Conservation (phyloP, 495 filamentous ascomycete species). For the Penicillium manginii region DNA sequence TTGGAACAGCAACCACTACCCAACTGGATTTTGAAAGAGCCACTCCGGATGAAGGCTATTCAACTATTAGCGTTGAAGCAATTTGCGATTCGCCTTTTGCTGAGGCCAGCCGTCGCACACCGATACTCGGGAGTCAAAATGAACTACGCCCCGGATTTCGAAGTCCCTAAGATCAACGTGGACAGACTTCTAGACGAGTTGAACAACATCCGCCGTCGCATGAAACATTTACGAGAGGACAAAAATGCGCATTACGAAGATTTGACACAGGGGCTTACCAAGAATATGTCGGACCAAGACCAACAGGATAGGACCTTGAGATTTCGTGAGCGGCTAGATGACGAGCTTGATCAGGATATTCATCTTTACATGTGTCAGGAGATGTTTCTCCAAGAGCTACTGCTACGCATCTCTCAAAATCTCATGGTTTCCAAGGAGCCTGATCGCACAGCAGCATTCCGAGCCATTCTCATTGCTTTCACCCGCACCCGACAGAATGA, state of each 20-base stretch:
- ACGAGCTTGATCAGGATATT: constrained; percentile 37
- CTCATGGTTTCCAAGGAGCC: constrained; percentile 40
- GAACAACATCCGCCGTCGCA: constrained; percentile 34
- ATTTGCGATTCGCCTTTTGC: constrained; percentile 45
- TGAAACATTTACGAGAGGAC: constrained; percentile 31
- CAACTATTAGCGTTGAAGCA: constrained; percentile 48
- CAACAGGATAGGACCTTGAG: constrained; percentile 2
- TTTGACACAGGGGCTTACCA: constrained; percentile 26
- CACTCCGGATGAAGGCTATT: constrained; percentile 43
- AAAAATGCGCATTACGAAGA: constrained; percentile 31
- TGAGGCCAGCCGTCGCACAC: constrained; percentile 46
- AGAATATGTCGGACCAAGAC: constrained; percentile 11
- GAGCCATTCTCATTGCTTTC: constrained; percentile 43
- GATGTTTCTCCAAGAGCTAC: constrained; percentile 42
- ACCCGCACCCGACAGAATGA: constrained; percentile 46
- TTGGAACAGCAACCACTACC: constrained; percentile 28
- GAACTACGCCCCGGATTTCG: constrained; percentile 34
- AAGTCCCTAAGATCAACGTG: constrained; percentile 36
- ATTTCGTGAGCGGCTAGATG: constrained; percentile 31
- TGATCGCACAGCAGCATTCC: constrained; percentile 39
- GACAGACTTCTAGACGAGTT: constrained; percentile 38
- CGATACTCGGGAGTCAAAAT: constrained; percentile 42
- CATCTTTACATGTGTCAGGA: constrained; percentile 30
- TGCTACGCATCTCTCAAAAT: constrained; percentile 42
- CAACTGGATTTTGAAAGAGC: constrained; percentile 33